These are phyloP conservation scores for Brettanomyces bruxellensis DNA, from an alignment of 805 yeast species.

Conservation along the genomic window DNA sequence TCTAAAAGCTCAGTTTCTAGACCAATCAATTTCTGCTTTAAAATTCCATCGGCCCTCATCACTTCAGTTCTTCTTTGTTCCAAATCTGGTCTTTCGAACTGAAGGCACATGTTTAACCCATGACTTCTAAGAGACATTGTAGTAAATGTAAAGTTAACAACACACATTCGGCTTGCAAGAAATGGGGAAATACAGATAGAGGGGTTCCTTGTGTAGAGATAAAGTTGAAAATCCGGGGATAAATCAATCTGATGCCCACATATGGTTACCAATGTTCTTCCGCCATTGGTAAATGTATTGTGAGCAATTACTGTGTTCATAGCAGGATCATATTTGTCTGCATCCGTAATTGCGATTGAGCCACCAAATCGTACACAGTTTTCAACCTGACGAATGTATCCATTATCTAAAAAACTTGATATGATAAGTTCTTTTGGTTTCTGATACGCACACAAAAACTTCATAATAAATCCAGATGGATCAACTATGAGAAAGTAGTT, in stretches of 20 bases:
- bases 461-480: constrained; percentile 45
- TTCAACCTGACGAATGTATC: constrained; percentile 61
- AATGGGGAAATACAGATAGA: constrained; percentile 38
- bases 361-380: constrained; percentile 83
- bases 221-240: constrained; percentile 53
- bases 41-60: constrained; percentile 48
- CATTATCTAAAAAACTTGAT: constrained; percentile 65
- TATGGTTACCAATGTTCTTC: constrained; percentile 50
- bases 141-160: constrained; percentile 69
- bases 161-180: constrained; percentile 51
- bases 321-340: constrained; percentile 73
- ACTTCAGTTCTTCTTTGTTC: constrained; percentile 49
- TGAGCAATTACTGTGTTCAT: constrained; percentile 51
- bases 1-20: constrained; percentile 54
- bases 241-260: constrained; percentile 61
- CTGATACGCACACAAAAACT: constrained; percentile 28
- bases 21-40: constrained; percentile 38
- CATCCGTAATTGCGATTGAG: constrained; percentile 60
- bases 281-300: constrained; percentile 61
- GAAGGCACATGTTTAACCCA: constrained; percentile 47
- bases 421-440: constrained; percentile 32
- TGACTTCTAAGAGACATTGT: constrained; percentile 55
- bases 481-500: constrained; percentile 60
- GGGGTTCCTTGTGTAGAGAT: constrained; percentile 54
- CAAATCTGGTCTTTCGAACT: constrained; percentile 54